Evolutionary conservation across 441 rosid species (phyloP), one percentile per base, ranked within the genome.

Genomic region (Mallotus japonicus): DNA sequence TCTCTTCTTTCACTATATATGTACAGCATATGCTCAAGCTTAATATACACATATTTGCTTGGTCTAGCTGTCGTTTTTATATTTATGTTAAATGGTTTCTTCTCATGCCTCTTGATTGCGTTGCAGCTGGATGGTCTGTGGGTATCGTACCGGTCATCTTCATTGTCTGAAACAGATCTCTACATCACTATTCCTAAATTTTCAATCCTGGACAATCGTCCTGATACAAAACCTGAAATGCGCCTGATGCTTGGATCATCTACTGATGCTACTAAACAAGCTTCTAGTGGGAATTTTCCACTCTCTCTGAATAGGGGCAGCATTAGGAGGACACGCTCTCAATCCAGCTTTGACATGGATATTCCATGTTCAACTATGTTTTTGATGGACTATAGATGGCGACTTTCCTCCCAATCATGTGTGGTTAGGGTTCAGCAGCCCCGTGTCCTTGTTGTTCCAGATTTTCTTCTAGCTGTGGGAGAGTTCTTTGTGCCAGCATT

Each of bases 161-260:
- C 98, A 50, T 83, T 87, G 73, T 88, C 95, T 57, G 99, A 96
- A 85, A 86, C 92, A 70, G 98, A 96, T 85, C 92, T 96, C 69
- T 93, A 96, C 76, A 82, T 96, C 58, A 93, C 97, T 9, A 81
- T 96, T 84, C 95, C 97, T 51, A 93, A 86, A 75, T 89, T 96
- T 82, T 93, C 98, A 73, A 76, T 96, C 79, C 78, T 92, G 79
- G 99, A 96, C 80, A 85, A 85, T 75, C 99, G 97, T 76, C 90
- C 95, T 70, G 83, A 80, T 77, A 90, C 97, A 60, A 93, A 89
- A 87, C 87, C 97, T 83, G 99, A 96, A 85, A 92, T 96, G 99
- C 93, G 97, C 53, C 83, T 96, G 83, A 96, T 96, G 97, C 98
- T 96, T 37, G 99, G 99, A 73, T 90, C 97, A 34, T 93, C 91